phyloP scores from a whole-genome alignment of 352 stramenopile genomes.

The Phytophthora hibernalis region DNA sequence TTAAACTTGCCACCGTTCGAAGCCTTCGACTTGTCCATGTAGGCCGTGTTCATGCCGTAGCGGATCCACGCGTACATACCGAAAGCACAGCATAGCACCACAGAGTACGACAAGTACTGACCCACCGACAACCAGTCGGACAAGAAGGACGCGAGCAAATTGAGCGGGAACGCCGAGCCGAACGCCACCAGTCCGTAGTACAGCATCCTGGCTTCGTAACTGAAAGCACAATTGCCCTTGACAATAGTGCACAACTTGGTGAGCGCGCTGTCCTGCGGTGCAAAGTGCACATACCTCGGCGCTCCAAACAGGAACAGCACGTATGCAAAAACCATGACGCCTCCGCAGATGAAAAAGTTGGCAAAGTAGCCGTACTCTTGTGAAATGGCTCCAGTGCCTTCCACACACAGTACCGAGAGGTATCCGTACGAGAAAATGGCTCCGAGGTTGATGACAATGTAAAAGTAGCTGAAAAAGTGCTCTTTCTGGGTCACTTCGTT shows the following conservation, averaged over 20 bases:
- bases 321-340: conserved; percentile 86
- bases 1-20: conserved; percentile 84
- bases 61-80: conserved; percentile 88
- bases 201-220: conserved; percentile 79
- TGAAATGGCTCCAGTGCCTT: conserved; percentile 78
- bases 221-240: conserved; percentile 78
- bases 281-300: conserved; percentile 78
- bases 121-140: conserved; percentile 56
- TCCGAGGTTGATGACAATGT: conserved; percentile 93
- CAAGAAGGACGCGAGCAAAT: conserved; percentile 80
- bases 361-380: conserved; percentile 91
- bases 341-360: conserved; percentile 84
- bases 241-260: conserved; percentile 81
- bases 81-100: conserved; percentile 69
- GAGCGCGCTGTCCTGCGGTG: conserved; percentile 75
- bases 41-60: conserved; percentile 81
- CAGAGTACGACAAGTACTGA: conserved; percentile 79
- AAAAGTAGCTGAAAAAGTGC: conserved; percentile 93
- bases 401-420: conserved; percentile 88
- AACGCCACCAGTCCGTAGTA: conserved; percentile 82
- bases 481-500: conserved; percentile 84
- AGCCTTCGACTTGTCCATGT: conserved; percentile 88
- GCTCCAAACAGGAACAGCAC: conserved; percentile 67
- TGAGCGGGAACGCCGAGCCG: conserved; percentile 65
- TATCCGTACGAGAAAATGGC: conserved; percentile 93